A percentile compares a stretch with the other conserved stretches of the same genome.
These are phyloP conservation scores for Ambrosia hybrid DNA, from an alignment of 140 eudicot species.

Conservation along the genomic window DNA sequence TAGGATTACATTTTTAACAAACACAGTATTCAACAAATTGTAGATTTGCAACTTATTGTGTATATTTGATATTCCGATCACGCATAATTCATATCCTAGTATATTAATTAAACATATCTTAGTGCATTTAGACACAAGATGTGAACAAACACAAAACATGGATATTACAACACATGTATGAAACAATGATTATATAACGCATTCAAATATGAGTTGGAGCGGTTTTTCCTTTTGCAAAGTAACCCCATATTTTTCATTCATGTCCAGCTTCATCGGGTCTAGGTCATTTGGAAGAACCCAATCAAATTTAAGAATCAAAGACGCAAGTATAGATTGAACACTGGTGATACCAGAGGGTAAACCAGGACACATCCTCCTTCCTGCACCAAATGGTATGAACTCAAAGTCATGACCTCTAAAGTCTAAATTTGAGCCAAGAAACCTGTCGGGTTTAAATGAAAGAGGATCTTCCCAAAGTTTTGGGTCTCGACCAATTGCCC, in stretches of 20 bases:
- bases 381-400: not conserved
- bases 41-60: too few species aligned
- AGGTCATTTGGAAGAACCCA: slow-evolving; percentile 18
- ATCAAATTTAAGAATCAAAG: slow-evolving; percentile 11
- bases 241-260: slow-evolving; percentile 27
- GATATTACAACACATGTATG: too few species aligned
- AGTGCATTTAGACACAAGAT: too few species aligned
- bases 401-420: slow-evolving; percentile 23
- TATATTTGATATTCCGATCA: too few species aligned
- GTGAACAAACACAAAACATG: too few species aligned
- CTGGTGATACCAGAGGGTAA: not conserved
- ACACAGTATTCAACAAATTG: too few species aligned
- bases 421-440: slow-evolving; percentile 16
- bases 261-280: slow-evolving; percentile 17
- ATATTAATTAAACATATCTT: too few species aligned
- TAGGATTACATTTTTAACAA: too few species aligned
- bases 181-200: too few species aligned
- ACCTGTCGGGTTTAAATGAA: slow-evolving; percentile 16
- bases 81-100: too few species aligned
- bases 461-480: slow-evolving; percentile 23
- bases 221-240: not conserved
- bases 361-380: slow-evolving; percentile 29
- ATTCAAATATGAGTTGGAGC: not conserved
- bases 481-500: slow-evolving; percentile 29
- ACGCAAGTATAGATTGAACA: not conserved